phyloP scores from a whole-genome alignment of 352 stramenopile species.

The Pythium chondricola region DNA sequence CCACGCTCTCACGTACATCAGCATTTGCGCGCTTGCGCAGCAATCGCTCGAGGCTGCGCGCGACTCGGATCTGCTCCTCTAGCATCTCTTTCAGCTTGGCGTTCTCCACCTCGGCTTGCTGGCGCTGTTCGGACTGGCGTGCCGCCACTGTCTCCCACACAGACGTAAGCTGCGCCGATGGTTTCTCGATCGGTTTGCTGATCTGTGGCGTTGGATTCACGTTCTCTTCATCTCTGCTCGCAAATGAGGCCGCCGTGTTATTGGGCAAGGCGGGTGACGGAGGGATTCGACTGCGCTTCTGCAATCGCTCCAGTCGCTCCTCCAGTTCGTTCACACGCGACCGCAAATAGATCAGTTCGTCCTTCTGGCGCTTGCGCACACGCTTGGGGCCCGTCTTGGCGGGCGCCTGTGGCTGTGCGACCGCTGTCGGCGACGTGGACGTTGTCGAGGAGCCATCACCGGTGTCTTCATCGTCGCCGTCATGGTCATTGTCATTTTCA shows the following conservation, averaged over 20 bases:
- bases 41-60: constrained; percentile 20
- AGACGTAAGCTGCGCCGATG: constrained; percentile 6
- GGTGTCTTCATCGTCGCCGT: not conserved
- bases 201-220: not conserved
- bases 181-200: not conserved
- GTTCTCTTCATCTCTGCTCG: not conserved
- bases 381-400: constrained; percentile 1
- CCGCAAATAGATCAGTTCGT: constrained; percentile 51
- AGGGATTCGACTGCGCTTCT: constrained; percentile 4
- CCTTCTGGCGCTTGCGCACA: constrained; percentile 44
- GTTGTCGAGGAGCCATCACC: not conserved
- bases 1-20: constrained; percentile 4
- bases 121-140: constrained; percentile 4
- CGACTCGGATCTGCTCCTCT: constrained; percentile 27
- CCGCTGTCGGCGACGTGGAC: not conserved
- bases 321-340: constrained; percentile 38
- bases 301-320: constrained; percentile 16
- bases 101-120: constrained; percentile 26
- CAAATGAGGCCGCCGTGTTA: not conserved
- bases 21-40: constrained; percentile 7
- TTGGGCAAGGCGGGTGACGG: constrained; percentile 1
- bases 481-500: not conserved
- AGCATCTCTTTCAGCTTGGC: constrained; percentile 17
- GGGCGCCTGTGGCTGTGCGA: not conserved
- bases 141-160: constrained; percentile 15